Base-by-base conservation (phyloP, 2,329 filamentous ascomycete species). In the Trichoderma arundinaceum region DNA sequence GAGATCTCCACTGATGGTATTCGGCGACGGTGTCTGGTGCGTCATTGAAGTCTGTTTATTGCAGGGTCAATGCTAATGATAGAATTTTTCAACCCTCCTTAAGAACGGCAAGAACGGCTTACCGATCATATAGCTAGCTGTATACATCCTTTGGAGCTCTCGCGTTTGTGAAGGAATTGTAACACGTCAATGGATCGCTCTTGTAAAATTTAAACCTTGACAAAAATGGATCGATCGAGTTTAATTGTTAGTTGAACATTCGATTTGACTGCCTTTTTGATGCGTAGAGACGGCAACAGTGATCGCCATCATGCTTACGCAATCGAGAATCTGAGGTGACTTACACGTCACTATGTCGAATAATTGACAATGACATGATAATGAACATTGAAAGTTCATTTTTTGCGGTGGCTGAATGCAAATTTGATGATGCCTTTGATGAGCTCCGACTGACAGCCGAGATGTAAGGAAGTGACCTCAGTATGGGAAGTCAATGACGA, bases 401-500 rank as follows among this genome's bases (percentile, higher is more conserved):
- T 7, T 56, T 12, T 43, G 52, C 41, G 52, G 52, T 35, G 35
- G 52, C 19, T 28, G 19, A 41, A 41, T 56, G 52, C 19, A 10
- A 2, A 38, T 4, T 38, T 38, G 7, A 10, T 7, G 35, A 38
- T 28, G 52, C 19, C 15, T 15, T 41, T 41, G 13, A 39, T 10
- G 15, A 10, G 43, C 7, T 17, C 19, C 19, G 57, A 32, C 35
- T 10, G 35, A 41, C 28, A n/a, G 38, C 28, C 22, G 48, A 43
- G 13, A 46, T 19, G 8, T 15, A 10, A 15, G 15, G 13, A 4
- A 17, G 22, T 61, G 58, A 61, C 58, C 22, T 52, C 46, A 52
- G 44, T 15, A 43, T 38, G 19, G n/a, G 19, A 12, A 7, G 19
- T 43, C 38, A 7, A 61, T 61, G 58, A 52, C 58, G 58, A 43